Percentiles rank a stretch among this genome's conserved stretches.
Evolutionary conservation across 257 asterid species (phyloP).

Genomic region (Forsythia suspensa): DNA sequence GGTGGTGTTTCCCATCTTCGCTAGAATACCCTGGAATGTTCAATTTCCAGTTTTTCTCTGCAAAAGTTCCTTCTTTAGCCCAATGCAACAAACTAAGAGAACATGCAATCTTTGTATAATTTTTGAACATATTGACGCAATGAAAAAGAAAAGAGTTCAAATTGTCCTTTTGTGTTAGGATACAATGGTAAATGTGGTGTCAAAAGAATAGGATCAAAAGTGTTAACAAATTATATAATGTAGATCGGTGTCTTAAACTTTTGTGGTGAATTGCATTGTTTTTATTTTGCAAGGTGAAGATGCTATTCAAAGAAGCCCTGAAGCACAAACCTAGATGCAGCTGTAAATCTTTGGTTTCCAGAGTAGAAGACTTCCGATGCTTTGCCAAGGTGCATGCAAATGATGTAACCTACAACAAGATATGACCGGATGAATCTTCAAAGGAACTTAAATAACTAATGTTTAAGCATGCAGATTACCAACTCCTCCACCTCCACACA

Average conservation of each 20-base stretch:
- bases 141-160: not conserved
- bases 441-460: not conserved
- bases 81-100: slow-evolving; percentile 10
- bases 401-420: slow-evolving; percentile 62
- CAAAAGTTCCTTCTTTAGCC: slow-evolving; percentile 32
- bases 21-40: slow-evolving; percentile 85
- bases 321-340: slow-evolving; percentile 89
- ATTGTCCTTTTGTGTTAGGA: not conserved
- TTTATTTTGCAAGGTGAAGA: slow-evolving; percentile 10
- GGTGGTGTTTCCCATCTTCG: slow-evolving; percentile 59
- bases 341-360: slow-evolving; percentile 88
- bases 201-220: not conserved
- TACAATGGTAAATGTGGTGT: not conserved
- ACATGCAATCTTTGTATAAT: not conserved
- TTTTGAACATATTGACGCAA: not conserved
- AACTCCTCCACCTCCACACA: not conserved
- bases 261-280: not conserved
- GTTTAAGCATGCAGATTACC: slow-evolving; percentile 16
- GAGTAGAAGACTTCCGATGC: slow-evolving; percentile 90
- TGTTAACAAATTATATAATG: not conserved
- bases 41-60: slow-evolving; percentile 92
- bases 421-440: slow-evolving; percentile 12
- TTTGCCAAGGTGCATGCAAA: slow-evolving; percentile 90
- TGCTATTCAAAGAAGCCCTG: slow-evolving; percentile 9
- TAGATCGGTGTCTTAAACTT: not conserved